Base-by-base conservation (phyloP, 2,329 filamentous ascomycete genomes). In the Leptographium lundbergii region DNA sequence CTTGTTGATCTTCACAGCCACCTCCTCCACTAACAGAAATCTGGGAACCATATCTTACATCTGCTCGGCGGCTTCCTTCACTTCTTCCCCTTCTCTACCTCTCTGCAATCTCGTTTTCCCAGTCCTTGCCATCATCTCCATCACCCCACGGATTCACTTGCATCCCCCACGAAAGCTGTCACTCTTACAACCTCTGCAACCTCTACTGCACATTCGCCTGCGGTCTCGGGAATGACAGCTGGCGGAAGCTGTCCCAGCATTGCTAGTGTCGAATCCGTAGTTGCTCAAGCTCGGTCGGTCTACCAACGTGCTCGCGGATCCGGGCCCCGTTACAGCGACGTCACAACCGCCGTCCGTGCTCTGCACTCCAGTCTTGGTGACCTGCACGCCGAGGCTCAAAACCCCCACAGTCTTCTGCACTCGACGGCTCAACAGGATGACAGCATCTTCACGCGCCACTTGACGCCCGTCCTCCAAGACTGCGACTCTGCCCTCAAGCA, bases 331-430 rank as follows among this genome's bases (percentile, higher is more conserved):
- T 80, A 82, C 60, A 72, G 73, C 58, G 74, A 78, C 52, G 73
- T 81, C 54, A 74, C 79, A 17, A 67, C 70, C 17, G 75, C 77
- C 42, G 75, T 85, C 47, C 77, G 76, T 58, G 73, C 73, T 51
- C 71, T 86, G 48, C 77, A 85, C 64, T 75, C 75, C 6, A 77
- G 78, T 14, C 72, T 86, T 7, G 78, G 80, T 58, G 78, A 84
- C 64, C 72, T 86, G 29, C 80, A 79, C 58, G 73, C 76, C 62
- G 82, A 85, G 70, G 76, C 77, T 47, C 75, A 79, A 62, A 81
- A 82, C 64, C 72, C 74, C 1, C 78, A 80, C 63, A 84, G 82
- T 11, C 71, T 78, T 13, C 72, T 86, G 19, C 79, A 79, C 69
- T 67, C 67, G 36, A 62, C 70, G 1, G 66, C 55, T 45, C 48